These are phyloP conservation scores for Suillus clintonianus DNA, from an alignment of 768 basidiomycete genomes.

Conservation along the genomic window DNA sequence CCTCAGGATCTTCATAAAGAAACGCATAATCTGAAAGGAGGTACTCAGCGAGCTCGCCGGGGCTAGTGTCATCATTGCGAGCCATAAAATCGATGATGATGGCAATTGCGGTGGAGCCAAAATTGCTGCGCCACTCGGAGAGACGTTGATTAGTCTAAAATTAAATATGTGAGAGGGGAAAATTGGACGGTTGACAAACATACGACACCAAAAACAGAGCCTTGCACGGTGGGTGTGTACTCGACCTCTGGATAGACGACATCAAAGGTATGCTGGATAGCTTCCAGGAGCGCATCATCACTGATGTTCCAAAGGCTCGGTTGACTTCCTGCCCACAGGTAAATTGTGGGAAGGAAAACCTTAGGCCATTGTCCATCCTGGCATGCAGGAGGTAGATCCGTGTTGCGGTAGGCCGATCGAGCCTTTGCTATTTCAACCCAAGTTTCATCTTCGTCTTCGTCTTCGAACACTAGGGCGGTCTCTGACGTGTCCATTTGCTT, in stretches of 20 bases:
- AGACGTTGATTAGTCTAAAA: constrained; percentile 5
- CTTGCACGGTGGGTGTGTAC: constrained; percentile 3
- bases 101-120: constrained; percentile 7
- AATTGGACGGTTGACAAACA: background rate
- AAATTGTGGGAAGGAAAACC: background rate
- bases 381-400: too few relatives aligned
- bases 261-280: constrained; percentile 5
- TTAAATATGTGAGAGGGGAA: background rate
- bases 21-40: background rate
- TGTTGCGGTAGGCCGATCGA: too few relatives aligned
- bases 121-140: constrained; percentile 4
- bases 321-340: constrained; percentile 9
- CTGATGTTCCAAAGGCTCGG: constrained; percentile 9
- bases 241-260: constrained; percentile 10
- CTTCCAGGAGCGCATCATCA: background rate
- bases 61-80: background rate
- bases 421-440: too few relatives aligned
- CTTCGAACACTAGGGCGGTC: too few relatives aligned
- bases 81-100: constrained; percentile 3
- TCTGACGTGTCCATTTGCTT: too few relatives aligned
- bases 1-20: constrained; percentile 5
- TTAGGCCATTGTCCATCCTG: too few relatives aligned
- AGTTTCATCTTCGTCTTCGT: too few relatives aligned
- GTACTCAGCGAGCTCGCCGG: background rate
- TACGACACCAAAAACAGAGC: constrained; percentile 8